Evolutionary conservation across 257 asterid genomes (phyloP), one percentile per base, ranked within the genome.

Genomic region (Solanum gracilifrons): DNA sequence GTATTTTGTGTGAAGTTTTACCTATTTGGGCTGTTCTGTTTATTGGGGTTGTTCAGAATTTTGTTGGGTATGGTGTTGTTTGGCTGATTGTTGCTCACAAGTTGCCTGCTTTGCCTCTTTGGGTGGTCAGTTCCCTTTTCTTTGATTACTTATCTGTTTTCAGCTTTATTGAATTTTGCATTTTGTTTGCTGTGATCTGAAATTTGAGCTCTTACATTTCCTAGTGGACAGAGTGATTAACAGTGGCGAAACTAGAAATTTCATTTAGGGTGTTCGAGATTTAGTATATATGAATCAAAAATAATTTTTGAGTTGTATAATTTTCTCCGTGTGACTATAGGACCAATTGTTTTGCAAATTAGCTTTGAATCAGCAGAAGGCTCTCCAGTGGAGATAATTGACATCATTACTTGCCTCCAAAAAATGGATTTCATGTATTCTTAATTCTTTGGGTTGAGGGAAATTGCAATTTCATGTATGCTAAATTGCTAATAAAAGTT

Each of bases 31-130:
- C 91, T 82, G 92, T 93, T 87, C 88, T 96, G 16, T 87, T 96
- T 55, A 88, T 94, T 75, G 98, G 99, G 46, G 96, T 93, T 64
- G 60, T 96, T 66, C 98, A 96, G 93, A 94, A 95, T 91, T 91
- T 96, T 83, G 88, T 93, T 66, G 99, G 99, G 2, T 95, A 96
- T 92, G 98, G 98, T 35, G 88, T 95, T 92, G 95, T 96, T 86
- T 91, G 99, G 97, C 95, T 96, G 64, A 90, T 95, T 85, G 88
- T 95, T 85, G 91, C 94, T 13, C 89, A 89, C 29, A 92, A 90
- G 90, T 87, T 72, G 79, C 96, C 98, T 82, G 90, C 89, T 83
- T 71, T 93, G 91, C 98, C 98, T 23, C 91, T 96, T 2, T 96
- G 98, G 98, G 96, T 94, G 92, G 98, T 96, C 82, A 95, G 98